Evolutionary conservation across 257 asterid genomes (phyloP), one percentile per base, ranked within the genome.

Genomic region (Perilla frutescens): DNA sequence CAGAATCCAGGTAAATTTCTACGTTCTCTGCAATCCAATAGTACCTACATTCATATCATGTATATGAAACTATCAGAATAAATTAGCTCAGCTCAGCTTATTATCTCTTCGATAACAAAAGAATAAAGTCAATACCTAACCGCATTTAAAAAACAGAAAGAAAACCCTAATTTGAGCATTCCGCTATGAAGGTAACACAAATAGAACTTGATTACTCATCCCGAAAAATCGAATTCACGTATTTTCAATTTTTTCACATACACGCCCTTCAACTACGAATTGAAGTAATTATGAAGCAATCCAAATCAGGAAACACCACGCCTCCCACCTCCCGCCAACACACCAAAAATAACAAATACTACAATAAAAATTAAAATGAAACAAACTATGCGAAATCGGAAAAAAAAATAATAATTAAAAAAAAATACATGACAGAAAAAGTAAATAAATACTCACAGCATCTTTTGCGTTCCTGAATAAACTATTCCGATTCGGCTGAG

Each of bases 381-480:
- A 12, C 49, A 32, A 31, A 5, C 37, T 5, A 4, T 5, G 40
- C 31, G 51, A 40, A 47, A 70, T 63, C 5, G 56, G 26, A 20
- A 34, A 34, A 34, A 34, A 0, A 2, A 34, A 34, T 34, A 68
- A 65, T 2, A 11, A 56, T 1, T n/a, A n/a, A 40, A 3, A 2
- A 6, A 62, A 7, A 55, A n/a, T 2, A 37, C 13, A 6, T 56
- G 1, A 39, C n/a, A 37, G 8, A 36, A 0, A 32, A 2, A 15
- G 7, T 5, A 20, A 39, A 56, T 1, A 15, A 26, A 53, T 54
- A 54, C 57, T 62, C 6, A 71, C 77, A 54, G 37, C 40, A 7
- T 72, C 68, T 62, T 79, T 80, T 32, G 88, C 85, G 11, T 67
- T 55, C 66, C 72, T 70, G 86, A 72, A 74, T 68, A 87, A 76